Base-by-base conservation (phyloP, 192 early-diverging fungal species). In the Anaeromyces robustus region DNA sequence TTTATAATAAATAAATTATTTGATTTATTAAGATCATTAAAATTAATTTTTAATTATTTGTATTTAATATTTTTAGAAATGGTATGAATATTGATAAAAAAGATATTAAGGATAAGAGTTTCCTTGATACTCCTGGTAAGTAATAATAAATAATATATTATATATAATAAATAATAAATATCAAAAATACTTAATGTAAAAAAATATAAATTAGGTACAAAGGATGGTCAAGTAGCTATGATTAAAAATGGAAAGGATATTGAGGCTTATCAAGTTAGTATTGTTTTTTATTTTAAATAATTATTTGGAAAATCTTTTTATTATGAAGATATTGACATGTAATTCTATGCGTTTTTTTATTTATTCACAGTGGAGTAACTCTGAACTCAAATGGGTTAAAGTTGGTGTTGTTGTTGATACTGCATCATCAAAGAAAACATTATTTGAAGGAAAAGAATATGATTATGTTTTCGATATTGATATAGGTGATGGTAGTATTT, bases 391-490 rank as follows among this genome's bases (percentile, higher is more conserved):
- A 30, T 99, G 98, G 98, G 52, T 82, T 31, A 96, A 97, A 81
- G 88, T 98, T 34, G 98, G 98, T 16, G 92, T 95, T 31, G 96
- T 99, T 0, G 96, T 97, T 0, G 96, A 98, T 86, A 92, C 95
- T 5, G 91, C 92, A 41, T 95, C 93, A 6, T 86, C 87, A 14
- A 83, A 88, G 13, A 98, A 96, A 84, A 92, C 95, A 82, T 81
- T 93, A 30, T 95, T 92, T 83, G 87, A 91, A 9, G 96, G 97
- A 31, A 87, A 89, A 77, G 96, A 98, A 81, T 99, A 99, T 84
- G 98, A 99, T 86, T 96, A 94, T 84, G 94, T 99, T 31, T 99
- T 99, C 88, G 96, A 97, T 83, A 94, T 99, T 29, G 97, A 98
- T 82, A 91, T 98, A 37, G 92, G 92, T 31, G 94, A 93, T 31